Conservation (phyloP, 805 yeast genomes). For the Ogataea ganodermae region DNA sequence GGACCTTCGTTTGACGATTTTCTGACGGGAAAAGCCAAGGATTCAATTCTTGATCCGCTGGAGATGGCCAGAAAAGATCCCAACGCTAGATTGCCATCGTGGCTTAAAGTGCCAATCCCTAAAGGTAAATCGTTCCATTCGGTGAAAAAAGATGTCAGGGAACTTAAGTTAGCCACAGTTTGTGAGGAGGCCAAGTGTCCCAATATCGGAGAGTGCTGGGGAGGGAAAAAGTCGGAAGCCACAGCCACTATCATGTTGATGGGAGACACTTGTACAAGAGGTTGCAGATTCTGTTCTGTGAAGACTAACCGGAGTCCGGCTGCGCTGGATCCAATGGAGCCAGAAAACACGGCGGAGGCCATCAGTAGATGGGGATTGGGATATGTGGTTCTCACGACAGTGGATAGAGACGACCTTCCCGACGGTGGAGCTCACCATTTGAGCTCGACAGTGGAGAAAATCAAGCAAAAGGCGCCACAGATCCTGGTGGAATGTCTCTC, state of each 20-base stretch:
- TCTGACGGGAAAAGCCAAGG: slow-evolving; percentile 75
- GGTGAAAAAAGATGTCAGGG: slow-evolving; percentile 83
- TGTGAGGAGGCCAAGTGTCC: slow-evolving; percentile 99
- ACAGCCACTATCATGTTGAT: slow-evolving; percentile 96
- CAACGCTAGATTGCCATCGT: slow-evolving; percentile 75
- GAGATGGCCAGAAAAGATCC: slow-evolving; percentile 71
- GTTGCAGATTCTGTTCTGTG: slow-evolving; percentile 98
- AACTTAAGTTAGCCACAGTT: slow-evolving; percentile 87
- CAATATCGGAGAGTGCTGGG: slow-evolving; percentile 99
- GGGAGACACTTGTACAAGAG: slow-evolving; percentile 99
- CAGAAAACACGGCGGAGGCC: slow-evolving; percentile 97
- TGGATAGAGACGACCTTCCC: slow-evolving; percentile 89
- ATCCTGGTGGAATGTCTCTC: slow-evolving; percentile 89
- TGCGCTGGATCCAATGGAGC: slow-evolving; percentile 92
- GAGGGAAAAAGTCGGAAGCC: slow-evolving; percentile 91
- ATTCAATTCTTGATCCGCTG: slow-evolving; percentile 69
- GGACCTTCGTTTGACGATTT: slow-evolving; percentile 97
- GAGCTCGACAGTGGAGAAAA: slow-evolving; percentile 80
- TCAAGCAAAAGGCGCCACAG: slow-evolving; percentile 86
- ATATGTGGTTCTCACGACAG: slow-evolving; percentile 95
- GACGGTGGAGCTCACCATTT: slow-evolving; percentile 95
- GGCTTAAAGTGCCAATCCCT: slow-evolving; percentile 98
- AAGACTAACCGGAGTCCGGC: slow-evolving; percentile 88
- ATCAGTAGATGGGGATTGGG: slow-evolving; percentile 98
- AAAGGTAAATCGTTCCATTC: slow-evolving; percentile 83